Base-by-base conservation (phyloP, 1,284 basidiomycete species). In the Ceratobasidium theobromae region DNA sequence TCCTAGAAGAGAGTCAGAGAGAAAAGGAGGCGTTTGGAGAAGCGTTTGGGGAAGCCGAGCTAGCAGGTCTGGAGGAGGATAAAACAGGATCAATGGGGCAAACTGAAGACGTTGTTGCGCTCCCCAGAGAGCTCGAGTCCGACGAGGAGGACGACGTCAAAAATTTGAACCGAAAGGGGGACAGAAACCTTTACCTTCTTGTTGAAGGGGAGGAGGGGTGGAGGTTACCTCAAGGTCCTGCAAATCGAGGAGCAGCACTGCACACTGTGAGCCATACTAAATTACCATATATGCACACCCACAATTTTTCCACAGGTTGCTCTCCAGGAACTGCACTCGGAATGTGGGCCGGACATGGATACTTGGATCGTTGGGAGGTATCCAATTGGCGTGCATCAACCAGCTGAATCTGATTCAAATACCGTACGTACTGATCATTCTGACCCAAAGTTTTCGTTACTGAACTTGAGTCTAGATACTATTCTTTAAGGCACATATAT, bases 111-210 rank as follows among this genome's bases (percentile, higher is more conserved):
- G 82, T 82, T 21, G 83, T 88, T 70, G 79, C 81, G 66, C 78
- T 86, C 30, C 77, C 86, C 0, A 78, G 89, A 67, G 76, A 79
- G 32, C 85, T 86, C 70, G 77, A 84, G 66, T 84, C 88, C 5
- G 91, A 94, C 75, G 73, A 74, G 41, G 80, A 74, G 33, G 79
- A 79, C 4, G 86, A 93, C 70, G 77, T 86, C 52, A 85, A 84
- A 75, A 91, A 88, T 73, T 77, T 98, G 71, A 90, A 98, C 76
- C 81, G 95, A 67, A 82, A 81, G 67, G 88, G 90, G 2, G 88
- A 92, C 71, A 82, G 93, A 54, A 96, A 96, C 73, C 76, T 98
- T 14, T 98, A 94, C 76, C 82, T 95, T 21, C 74, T 98, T 55
- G 79, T 97, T 16, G 82, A 86, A 71, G 70, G 75, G 21, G 82